Conservation (phyloP, 148 eudicot species). For the Rhododendron vialii region DNA sequence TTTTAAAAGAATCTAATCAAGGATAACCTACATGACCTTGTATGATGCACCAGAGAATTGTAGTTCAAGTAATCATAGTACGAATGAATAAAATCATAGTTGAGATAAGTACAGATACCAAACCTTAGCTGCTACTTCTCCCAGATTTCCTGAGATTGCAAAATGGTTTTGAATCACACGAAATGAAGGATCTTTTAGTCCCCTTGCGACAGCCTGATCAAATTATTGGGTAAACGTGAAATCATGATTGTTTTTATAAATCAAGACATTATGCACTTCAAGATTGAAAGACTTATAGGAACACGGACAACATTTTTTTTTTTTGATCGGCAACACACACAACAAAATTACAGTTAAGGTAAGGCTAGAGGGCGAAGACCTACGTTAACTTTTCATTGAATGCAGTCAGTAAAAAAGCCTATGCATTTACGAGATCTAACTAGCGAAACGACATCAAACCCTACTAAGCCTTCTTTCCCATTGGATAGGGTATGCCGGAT, state of each 20-base stretch:
- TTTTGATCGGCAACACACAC: background rate
- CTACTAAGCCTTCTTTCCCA: no score
- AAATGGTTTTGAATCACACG: slow-evolving; percentile 95
- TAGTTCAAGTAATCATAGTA: background rate
- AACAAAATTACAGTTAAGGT: background rate
- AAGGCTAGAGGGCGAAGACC: background rate
- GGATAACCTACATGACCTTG: background rate
- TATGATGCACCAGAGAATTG: background rate
- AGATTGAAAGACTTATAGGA: background rate
- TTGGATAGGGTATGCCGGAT: no score
- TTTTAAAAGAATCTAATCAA: background rate
- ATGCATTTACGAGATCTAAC: background rate
- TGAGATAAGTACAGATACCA: background rate
- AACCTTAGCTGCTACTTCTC: slow-evolving; percentile 96
- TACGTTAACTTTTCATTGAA: background rate
- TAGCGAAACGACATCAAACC: no score
- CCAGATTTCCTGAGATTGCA: slow-evolving; percentile 82
- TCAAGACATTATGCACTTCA: background rate
- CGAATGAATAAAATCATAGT: background rate
- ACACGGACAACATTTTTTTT: no score
- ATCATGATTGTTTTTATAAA: background rate
- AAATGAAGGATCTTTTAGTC: slow-evolving; percentile 91
- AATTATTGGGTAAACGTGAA: background rate
- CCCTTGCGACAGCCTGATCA: slow-evolving; percentile 89
- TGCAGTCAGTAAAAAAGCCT: background rate